These are phyloP conservation scores for Phytophthora megakarya DNA, from an alignment of 352 stramenopile genomes.

Conservation along the genomic window DNA sequence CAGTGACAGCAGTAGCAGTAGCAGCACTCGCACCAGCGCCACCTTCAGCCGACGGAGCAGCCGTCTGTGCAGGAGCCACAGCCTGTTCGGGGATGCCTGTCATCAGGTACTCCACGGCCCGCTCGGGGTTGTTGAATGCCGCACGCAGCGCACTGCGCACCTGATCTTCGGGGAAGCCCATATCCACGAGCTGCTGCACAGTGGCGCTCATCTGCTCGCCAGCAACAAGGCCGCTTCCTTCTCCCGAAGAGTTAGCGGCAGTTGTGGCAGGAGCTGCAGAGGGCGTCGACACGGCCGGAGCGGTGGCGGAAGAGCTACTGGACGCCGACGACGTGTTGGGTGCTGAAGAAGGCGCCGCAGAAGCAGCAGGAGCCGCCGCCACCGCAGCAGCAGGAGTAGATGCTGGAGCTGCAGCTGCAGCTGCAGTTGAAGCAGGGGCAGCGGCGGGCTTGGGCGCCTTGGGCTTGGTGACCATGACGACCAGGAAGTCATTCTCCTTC, in stretches of 20 bases:
- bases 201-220: constrained; percentile 56
- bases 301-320: constrained; percentile 64
- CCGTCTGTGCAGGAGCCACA: constrained; percentile 32
- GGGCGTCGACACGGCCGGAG: constrained; percentile 67
- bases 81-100: constrained; percentile 79
- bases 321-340: constrained; percentile 76
- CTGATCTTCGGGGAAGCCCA: constrained; percentile 90
- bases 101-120: constrained; percentile 90
- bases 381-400: constrained; percentile 34
- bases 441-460: constrained; percentile 62
- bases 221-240: constrained; percentile 22
- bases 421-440: constrained; percentile 34
- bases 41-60: constrained; percentile 16
- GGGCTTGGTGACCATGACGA: constrained; percentile 90
- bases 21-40: constrained; percentile 7
- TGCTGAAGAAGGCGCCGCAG: constrained; percentile 35
- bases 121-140: constrained; percentile 88
- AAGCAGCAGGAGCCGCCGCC: background rate
- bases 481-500: constrained; percentile 89
- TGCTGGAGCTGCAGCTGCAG: constrained; percentile 30
- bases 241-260: constrained; percentile 25
- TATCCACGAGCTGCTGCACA: constrained; percentile 81
- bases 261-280: constrained; percentile 55
- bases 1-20: constrained; percentile 15
- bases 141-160: constrained; percentile 74